Percentiles rank a stretch among this genome's conserved stretches.
phyloP scores from a whole-genome alignment of 176 grass and related monocot genomes.

The Cenchrus americanus region DNA sequence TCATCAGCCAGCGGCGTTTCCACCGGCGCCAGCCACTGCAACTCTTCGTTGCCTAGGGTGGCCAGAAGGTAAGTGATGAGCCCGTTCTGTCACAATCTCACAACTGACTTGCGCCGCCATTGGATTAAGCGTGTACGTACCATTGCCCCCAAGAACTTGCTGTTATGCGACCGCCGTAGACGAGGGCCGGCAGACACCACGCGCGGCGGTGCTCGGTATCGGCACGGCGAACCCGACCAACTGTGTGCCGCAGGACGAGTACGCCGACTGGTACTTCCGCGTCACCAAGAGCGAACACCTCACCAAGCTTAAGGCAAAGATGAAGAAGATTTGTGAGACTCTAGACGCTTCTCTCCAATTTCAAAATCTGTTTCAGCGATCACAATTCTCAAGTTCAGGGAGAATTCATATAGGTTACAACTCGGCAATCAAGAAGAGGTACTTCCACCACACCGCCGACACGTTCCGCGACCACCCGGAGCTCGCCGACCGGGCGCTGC shows the following conservation, averaged over 20 bases:
- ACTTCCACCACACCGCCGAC: neutral
- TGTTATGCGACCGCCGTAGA: neutral
- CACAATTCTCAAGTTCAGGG: neutral
- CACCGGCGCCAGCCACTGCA: too few species aligned
- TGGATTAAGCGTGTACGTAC: too few species aligned
- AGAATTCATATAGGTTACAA: neutral
- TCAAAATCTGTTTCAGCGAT: neutral
- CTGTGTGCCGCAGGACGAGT: constrained; percentile 51
- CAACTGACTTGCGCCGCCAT: too few species aligned
- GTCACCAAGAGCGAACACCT: constrained; percentile 66
- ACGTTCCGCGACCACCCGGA: constrained; percentile 24
- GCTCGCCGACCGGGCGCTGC: constrained; percentile 11
- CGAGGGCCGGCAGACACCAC: neutral
- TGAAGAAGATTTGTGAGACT: constrained; percentile 56
- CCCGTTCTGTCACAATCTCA: too few species aligned
- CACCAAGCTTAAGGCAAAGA: constrained; percentile 57
- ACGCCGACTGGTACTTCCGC: constrained; percentile 64
- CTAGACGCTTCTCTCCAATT: neutral
- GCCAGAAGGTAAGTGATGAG: too few species aligned
- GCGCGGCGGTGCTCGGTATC: constrained; percentile 54
- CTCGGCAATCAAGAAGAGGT: neutral
- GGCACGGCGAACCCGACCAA: constrained; percentile 57
- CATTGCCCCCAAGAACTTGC: too few species aligned
- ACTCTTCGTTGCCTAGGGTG: too few species aligned
- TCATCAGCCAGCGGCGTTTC: too few species aligned